Evolutionary conservation across 345 rosid genomes (phyloP).

Genomic region (Salix exigua): DNA sequence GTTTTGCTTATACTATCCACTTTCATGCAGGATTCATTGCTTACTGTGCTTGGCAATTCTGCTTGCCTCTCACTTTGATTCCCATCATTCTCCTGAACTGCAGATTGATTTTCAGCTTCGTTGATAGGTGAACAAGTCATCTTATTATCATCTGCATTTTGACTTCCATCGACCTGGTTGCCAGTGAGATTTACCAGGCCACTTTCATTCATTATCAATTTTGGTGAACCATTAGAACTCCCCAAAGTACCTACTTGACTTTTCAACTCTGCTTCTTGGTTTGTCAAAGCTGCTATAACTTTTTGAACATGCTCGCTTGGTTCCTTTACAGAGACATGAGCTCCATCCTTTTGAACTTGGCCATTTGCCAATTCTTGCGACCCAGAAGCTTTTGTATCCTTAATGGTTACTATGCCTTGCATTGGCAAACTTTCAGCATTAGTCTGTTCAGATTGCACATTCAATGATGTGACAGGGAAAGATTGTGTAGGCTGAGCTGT

Average conservation of each 20-base stretch:
- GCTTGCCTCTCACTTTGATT: neutral
- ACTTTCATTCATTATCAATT: conserved; percentile 20
- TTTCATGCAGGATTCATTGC: conserved; percentile 17
- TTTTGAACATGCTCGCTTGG: conserved; percentile 12
- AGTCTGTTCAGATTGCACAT: conserved; percentile 22
- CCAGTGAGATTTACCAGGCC: conserved; percentile 6
- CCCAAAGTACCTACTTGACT: conserved; percentile 16
- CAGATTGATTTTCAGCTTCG: conserved; percentile 18
- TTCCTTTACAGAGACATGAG: conserved; percentile 13
- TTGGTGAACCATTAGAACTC: conserved; percentile 21
- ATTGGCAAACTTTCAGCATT: conserved; percentile 27
- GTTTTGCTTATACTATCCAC: conserved; percentile 18
- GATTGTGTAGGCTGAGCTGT: conserved; percentile 29
- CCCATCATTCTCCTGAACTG: conserved; percentile 20
- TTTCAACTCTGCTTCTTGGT: conserved; percentile 25
- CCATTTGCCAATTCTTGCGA: conserved; percentile 21
- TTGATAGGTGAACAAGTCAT: conserved; percentile 10
- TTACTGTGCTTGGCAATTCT: neutral
- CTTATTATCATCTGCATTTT: conserved; percentile 16
- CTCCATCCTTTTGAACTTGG: conserved; percentile 28
- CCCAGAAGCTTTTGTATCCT: conserved; percentile 21
- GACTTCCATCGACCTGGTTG: conserved; percentile 26
- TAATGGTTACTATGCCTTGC: conserved; percentile 25
- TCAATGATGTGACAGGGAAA: conserved; percentile 25
- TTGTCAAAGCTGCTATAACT: conserved; percentile 26